A percentile compares a stretch with the other conserved stretches of the same genome.
These are phyloP conservation scores for Orbilia javanica DNA, from an alignment of 2,329 filamentous ascomycete genomes.

Conservation along the genomic window DNA sequence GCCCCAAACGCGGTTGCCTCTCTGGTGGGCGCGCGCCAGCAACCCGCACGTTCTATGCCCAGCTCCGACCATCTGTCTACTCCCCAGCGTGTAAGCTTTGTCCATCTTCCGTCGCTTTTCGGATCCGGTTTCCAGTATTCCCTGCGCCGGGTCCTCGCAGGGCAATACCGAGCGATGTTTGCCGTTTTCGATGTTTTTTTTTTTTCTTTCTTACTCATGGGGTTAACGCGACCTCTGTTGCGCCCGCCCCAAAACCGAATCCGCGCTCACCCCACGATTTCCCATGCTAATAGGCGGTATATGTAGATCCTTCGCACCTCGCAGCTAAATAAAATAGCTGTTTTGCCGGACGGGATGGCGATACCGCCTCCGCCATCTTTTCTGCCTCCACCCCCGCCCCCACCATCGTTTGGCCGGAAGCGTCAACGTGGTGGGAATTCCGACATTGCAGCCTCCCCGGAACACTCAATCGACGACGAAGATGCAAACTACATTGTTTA, in stretches of 20 bases:
- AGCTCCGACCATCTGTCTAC: constrained; percentile 49
- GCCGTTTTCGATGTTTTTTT: background rate
- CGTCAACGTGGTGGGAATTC: constrained; percentile 38
- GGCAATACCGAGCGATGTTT: background rate
- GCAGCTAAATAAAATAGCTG: constrained; percentile 48
- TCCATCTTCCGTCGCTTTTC: constrained; percentile 39
- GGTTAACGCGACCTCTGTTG: constrained; percentile 18
- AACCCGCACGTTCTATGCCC: constrained; percentile 32
- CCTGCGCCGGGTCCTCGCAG: constrained; percentile 8
- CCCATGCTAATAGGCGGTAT: background rate
- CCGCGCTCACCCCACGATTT: background rate
- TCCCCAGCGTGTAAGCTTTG: constrained; percentile 53
- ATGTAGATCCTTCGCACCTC: constrained; percentile 52
- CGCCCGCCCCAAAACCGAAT: background rate
- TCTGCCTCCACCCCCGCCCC: constrained; percentile 49
- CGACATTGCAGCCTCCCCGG: background rate
- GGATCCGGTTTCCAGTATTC: constrained; percentile 28
- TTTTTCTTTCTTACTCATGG: too few relatives aligned
- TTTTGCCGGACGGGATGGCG: constrained; percentile 47
- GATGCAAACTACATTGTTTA: constrained; percentile 55
- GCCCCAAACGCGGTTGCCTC: constrained; percentile 53
- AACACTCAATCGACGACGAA: constrained; percentile 21
- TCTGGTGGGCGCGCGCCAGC: constrained; percentile 64
- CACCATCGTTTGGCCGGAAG: constrained; percentile 40
- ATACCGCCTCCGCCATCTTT: constrained; percentile 44